Percentiles rank a stretch among this genome's conserved stretches.
These are phyloP conservation scores for Helminthosporium solani DNA, from an alignment of 2,329 filamentous ascomycete species.

Conservation along the genomic window DNA sequence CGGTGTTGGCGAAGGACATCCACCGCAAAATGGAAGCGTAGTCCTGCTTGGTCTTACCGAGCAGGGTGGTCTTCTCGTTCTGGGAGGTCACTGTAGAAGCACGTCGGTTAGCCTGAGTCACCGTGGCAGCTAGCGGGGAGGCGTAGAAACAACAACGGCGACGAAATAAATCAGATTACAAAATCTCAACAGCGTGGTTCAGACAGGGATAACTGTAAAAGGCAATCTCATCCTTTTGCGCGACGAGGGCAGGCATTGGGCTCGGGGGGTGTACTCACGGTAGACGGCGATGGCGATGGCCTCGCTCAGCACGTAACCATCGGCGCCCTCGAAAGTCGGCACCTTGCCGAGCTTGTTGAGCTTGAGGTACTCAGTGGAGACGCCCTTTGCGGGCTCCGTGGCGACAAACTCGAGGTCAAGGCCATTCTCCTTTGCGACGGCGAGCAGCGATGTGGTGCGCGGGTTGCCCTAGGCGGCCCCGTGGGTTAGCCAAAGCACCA, in stretches of 20 bases:
- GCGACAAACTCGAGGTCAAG: conserved; percentile 85
- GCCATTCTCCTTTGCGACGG: conserved; percentile 96
- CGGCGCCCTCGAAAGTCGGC: conserved; percentile 86
- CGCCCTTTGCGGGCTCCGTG: conserved; percentile 64
- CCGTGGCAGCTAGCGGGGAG: no score
- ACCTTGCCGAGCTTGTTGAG: conserved; percentile 87
- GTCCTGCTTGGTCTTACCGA: conserved; percentile 99
- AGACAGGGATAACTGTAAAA: conserved; percentile 76
- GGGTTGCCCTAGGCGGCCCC: conserved; percentile 68
- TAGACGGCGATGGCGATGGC: conserved; percentile 95
- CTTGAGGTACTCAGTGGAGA: conserved; percentile 76
- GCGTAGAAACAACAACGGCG: conserved; percentile 36
- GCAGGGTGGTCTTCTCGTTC: conserved; percentile 99
- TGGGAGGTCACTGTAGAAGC: conserved; percentile 80
- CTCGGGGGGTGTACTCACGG: conserved; percentile 63
- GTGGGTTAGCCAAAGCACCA: conserved; percentile 20
- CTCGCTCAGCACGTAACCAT: conserved; percentile 89
- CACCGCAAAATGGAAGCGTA: conserved; percentile 97
- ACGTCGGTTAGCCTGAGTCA: conserved; percentile 36
- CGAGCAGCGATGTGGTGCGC: conserved; percentile 84
- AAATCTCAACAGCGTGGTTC: conserved; percentile 85
- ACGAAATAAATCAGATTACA: conserved; percentile 84
- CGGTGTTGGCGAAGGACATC: conserved; percentile 94
- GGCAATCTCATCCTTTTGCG: conserved; percentile 69
- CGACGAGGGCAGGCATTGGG: conserved; percentile 24